These are phyloP conservation scores for Gautieria morchelliformis DNA, from an alignment of 768 basidiomycete genomes.

Conservation along the genomic window DNA sequence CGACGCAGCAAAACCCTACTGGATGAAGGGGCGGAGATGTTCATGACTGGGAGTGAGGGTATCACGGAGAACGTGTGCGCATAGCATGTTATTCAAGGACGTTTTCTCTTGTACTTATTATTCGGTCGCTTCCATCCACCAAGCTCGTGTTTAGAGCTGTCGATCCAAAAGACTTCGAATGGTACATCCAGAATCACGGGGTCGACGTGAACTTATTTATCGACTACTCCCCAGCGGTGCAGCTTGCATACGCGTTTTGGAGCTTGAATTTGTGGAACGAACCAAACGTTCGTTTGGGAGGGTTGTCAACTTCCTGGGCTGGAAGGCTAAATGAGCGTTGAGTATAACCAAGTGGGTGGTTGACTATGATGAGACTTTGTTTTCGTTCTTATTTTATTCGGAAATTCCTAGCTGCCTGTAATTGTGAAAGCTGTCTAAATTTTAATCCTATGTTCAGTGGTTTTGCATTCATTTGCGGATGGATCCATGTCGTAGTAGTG, in stretches of 20 bases:
- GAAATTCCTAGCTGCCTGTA: too few relatives aligned
- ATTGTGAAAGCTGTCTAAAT: too few relatives aligned
- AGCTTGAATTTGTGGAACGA: constrained; percentile 37
- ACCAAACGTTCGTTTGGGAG: constrained; percentile 33
- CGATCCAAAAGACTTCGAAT: constrained; percentile 34
- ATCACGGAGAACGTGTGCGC: constrained; percentile 34
- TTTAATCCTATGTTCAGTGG: too few relatives aligned
- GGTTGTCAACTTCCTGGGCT: constrained; percentile 28
- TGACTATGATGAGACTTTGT: too few relatives aligned
- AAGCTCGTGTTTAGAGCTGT: constrained; percentile 40
- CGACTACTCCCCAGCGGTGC: constrained; percentile 36
- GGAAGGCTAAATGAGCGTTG: not conserved
- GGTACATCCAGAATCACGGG: constrained; percentile 39
- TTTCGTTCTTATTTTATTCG: too few relatives aligned
- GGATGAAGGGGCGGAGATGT: constrained; percentile 33
- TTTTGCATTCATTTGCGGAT: too few relatives aligned
- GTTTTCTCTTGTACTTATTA: constrained; percentile 33
- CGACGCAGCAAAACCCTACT: constrained; percentile 30
- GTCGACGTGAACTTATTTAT: too few relatives aligned
- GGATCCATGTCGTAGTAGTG: too few relatives aligned
- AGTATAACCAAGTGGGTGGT: too few relatives aligned
- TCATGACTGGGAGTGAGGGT: too few relatives aligned
- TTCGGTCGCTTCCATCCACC: constrained; percentile 28
- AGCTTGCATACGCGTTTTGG: constrained; percentile 34
- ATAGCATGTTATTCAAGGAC: constrained; percentile 28